Base-by-base conservation (phyloP, 202 grass and related monocot species). In the Zoysia matrella region DNA sequence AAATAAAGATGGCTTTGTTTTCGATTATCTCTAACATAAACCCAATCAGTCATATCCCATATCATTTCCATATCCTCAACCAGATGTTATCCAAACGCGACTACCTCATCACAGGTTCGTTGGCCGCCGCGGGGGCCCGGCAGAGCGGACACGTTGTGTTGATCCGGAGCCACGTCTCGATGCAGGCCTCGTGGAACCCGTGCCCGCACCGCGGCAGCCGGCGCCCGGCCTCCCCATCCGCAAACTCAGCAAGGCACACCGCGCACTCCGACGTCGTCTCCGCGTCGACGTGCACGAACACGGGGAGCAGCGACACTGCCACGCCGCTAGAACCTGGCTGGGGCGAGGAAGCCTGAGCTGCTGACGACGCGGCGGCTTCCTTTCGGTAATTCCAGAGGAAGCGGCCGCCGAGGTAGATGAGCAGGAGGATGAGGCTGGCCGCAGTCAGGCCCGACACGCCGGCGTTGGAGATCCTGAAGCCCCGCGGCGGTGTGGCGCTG, bases 201-300 rank as follows among this genome's bases (percentile, higher is more conserved):
- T 86, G 76, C 18, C 76, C 66, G 74, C 83, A 86, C 54, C 44
- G 43, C 63, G 67, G 76, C 44, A 83, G 22, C 11, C 55, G 43
- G 13, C 70, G 60, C 30, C 60, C 58, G 41, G 49, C 8, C 7
- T 86, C 68, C 15, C 47, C 18, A 18, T 48, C 62, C 15, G 3
- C 22, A 7, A 86, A 73, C 74, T 74, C 76, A 47, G 50, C n/a
- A 1, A 86, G 77, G 77, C 83, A 86, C 60, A 86, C 83, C 22
- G 76, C 76, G 63, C 76, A 86, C 75, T 74, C 80, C 63, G n/a
- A 16, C 48, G 15, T 42, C 63, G 61, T 30, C 22, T 30, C 55
- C 16, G 3, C 48, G 43, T 16, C 42, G 12, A 42, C 6, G 46
- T 44, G 52, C 58, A 80, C 58, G 10, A 80, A 65, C 47, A 41